Percentiles rank a stretch among this genome's conserved stretches.
These are phyloP conservation scores for Linnemannia hyalina DNA, from an alignment of 192 early-diverging fungal species.

Conservation along the genomic window DNA sequence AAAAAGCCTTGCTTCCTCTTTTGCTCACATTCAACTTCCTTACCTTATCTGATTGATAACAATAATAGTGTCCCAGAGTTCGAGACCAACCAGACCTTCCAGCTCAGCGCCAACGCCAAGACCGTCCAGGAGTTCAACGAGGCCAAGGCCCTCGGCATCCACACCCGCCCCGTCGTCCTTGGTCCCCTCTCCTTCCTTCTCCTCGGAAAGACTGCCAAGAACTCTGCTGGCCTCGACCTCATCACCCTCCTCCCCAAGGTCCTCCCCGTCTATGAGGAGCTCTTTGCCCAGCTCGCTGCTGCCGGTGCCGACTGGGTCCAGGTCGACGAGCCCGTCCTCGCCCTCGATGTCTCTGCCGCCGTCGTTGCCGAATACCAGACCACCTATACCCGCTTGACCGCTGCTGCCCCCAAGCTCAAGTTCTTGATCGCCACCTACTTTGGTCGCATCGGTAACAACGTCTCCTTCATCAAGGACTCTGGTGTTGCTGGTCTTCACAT, in stretches of 20 bases:
- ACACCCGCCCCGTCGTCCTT: conserved; percentile 92
- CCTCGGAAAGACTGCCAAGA: conserved; percentile 87
- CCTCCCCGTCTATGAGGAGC: conserved; percentile 84
- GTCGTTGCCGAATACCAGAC: conserved; percentile 66
- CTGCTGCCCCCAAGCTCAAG: conserved; percentile 69
- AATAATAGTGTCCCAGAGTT: conserved; percentile 88
- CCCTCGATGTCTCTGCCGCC: conserved; percentile 69
- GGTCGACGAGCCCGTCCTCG: conserved; percentile 87
- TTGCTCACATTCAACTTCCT: neutral
- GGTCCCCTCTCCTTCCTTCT: conserved; percentile 93
- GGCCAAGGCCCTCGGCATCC: conserved; percentile 92
- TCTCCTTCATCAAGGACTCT: conserved; percentile 75
- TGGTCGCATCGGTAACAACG: conserved; percentile 83
- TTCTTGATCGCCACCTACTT: conserved; percentile 95
- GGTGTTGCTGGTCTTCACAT: conserved; percentile 90
- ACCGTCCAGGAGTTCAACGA: conserved; percentile 89
- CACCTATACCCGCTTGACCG: conserved; percentile 75
- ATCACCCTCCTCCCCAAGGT: conserved; percentile 82
- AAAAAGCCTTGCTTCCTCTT: neutral
- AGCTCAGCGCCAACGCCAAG: conserved; percentile 72
- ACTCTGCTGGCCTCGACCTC: conserved; percentile 73
- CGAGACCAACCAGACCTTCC: conserved; percentile 79
- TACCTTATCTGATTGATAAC: neutral
- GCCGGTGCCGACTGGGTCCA: conserved; percentile 89
- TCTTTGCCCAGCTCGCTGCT: conserved; percentile 78